A percentile compares a stretch with the other conserved stretches of the same genome.
Evolutionary conservation across 768 basidiomycete species (phyloP).

Genomic region (Phaeotremella skinneri): DNA sequence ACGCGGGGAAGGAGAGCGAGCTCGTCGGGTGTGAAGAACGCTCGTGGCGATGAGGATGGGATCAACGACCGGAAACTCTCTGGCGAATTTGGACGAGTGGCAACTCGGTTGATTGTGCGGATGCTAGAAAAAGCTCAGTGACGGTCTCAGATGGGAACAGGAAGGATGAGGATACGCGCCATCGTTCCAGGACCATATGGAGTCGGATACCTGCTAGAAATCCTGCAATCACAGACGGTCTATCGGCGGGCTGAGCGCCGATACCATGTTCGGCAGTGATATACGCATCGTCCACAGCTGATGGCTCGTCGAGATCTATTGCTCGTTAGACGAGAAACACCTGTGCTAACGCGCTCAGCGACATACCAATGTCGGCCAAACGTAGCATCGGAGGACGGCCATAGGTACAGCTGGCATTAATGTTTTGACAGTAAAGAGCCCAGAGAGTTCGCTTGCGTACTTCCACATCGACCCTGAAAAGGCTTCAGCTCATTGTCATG

Average conservation of each 20-base stretch:
- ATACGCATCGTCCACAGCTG: conserved; percentile 22
- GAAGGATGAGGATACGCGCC: conserved; percentile 17
- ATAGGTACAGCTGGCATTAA: conserved; percentile 27
- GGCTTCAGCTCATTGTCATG: neutral
- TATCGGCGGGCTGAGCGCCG: conserved; percentile 17
- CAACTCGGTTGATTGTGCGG: conserved; percentile 17
- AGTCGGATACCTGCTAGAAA: conserved; percentile 23
- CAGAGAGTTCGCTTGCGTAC: conserved; percentile 28
- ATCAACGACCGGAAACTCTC: conserved; percentile 3
- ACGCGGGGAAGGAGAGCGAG: conserved; percentile 11
- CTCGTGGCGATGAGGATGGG: neutral
- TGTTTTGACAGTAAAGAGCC: conserved; percentile 26
- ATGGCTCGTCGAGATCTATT: conserved; percentile 26
- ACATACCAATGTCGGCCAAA: conserved; percentile 24
- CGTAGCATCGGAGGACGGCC: conserved; percentile 24
- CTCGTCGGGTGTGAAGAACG: conserved; percentile 12
- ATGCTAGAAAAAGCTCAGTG: conserved; percentile 11
- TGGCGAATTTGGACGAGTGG: neutral
- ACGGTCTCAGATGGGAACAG: no score
- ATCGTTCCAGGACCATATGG: conserved; percentile 27
- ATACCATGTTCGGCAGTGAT: conserved; percentile 19
- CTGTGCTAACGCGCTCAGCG: neutral
- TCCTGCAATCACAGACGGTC: conserved; percentile 21
- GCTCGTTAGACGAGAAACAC: conserved; percentile 2
- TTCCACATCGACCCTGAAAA: conserved; percentile 20